Conservation (phyloP, 176 grass and related monocot genomes). For the Eleusine indica region DNA sequence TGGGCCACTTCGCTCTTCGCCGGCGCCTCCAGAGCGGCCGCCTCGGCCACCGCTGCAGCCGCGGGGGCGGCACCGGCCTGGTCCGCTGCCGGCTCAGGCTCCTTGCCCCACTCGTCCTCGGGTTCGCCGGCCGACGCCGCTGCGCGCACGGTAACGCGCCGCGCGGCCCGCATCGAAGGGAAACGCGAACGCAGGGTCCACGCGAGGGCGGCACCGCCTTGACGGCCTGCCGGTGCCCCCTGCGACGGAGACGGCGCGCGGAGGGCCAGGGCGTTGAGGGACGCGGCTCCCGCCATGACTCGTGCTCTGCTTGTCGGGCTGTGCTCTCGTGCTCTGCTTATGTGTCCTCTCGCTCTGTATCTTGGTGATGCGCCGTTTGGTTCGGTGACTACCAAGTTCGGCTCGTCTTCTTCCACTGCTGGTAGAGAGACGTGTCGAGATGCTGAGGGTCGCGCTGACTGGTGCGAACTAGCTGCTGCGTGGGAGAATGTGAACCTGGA, state of each 20-base stretch:
- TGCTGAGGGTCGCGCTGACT: background rate
- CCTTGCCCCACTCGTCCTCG: slow-evolving; percentile 82
- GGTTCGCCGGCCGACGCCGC: slow-evolving; percentile 43
- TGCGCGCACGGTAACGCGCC: slow-evolving; percentile 17
- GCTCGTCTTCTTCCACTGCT: background rate
- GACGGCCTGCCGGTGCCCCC: background rate
- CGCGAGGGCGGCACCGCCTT: background rate
- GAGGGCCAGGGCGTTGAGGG: slow-evolving; percentile 51
- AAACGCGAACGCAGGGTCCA: background rate
- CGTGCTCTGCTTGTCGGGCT: background rate
- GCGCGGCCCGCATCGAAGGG: background rate
- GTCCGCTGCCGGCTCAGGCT: background rate
- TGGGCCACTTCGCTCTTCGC: slow-evolving; percentile 49
- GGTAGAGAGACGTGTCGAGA: background rate
- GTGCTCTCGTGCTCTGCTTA: background rate
- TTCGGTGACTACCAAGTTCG: background rate
- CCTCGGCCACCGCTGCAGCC: slow-evolving; percentile 34
- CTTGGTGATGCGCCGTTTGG: background rate
- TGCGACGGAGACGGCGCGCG: slow-evolving; percentile 23
- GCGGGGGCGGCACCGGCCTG: background rate
- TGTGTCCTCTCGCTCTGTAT: background rate
- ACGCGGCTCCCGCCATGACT: slow-evolving; percentile 47
- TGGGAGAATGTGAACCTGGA: background rate
- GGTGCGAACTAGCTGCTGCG: background rate
- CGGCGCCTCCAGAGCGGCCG: slow-evolving; percentile 25